These are phyloP conservation scores for Monosporascus sp. DNA, from an alignment of 2,329 filamentous ascomycete species.

Conservation along the genomic window DNA sequence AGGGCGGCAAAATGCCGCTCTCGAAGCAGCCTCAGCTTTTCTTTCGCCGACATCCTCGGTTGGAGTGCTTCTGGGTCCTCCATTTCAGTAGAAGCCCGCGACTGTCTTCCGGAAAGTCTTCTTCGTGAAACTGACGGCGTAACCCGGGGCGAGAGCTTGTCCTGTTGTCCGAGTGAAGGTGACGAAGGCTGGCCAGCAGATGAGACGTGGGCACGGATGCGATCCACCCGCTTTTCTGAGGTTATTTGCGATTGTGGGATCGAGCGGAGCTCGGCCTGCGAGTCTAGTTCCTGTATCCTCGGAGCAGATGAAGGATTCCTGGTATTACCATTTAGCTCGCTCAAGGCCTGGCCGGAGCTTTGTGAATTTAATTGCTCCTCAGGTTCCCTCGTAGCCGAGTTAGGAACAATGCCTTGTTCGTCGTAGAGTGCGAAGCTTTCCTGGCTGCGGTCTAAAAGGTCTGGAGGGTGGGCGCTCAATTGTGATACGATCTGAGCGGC, in stretches of 20 bases:
- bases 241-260: slow-evolving; percentile 1
- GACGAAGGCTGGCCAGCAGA: no score
- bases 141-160: not conserved
- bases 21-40: slow-evolving; percentile 18
- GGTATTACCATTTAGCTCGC: slow-evolving; percentile 21
- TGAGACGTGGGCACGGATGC: not conserved
- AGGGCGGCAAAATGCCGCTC: slow-evolving; percentile 14
- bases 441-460: slow-evolving; percentile 14
- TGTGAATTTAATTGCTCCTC: slow-evolving; percentile 9
- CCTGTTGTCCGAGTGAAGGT: no score
- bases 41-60: slow-evolving; percentile 15
- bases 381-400: slow-evolving; percentile 4
- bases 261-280: not conserved
- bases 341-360: slow-evolving; percentile 19
- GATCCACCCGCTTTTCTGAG: not conserved
- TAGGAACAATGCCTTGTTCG: slow-evolving; percentile 13
- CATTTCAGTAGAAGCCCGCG: slow-evolving; percentile 13
- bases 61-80: slow-evolving; percentile 8
- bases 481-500: slow-evolving; percentile 23
- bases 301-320: slow-evolving; percentile 16
- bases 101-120: not conserved
- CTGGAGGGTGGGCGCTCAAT: slow-evolving; percentile 13
- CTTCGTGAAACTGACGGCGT: not conserved
- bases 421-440: slow-evolving; percentile 17
- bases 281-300: slow-evolving; percentile 3